phyloP scores from a whole-genome alignment of 768 basidiomycete species.

The Cyclocybe aegerita region DNA sequence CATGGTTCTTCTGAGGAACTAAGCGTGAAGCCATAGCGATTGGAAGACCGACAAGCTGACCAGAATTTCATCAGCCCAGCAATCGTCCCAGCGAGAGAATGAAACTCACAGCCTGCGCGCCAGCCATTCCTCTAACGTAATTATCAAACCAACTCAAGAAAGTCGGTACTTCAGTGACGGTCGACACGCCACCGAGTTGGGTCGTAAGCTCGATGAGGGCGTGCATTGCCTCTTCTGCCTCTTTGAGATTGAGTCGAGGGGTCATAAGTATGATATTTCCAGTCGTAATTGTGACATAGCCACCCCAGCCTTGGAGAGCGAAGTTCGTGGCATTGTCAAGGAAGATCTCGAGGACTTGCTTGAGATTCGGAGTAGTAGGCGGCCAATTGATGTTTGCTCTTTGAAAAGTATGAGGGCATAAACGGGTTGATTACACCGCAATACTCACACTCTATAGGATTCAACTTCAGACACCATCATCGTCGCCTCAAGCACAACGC shows the following conservation, averaged over 20 bases:
- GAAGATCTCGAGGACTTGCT: constrained; percentile 34
- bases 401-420: neutral
- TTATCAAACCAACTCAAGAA: neutral
- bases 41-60: constrained; percentile 1
- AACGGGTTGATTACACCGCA: neutral
- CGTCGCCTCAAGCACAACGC: constrained; percentile 37
- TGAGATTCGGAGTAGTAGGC: constrained; percentile 23
- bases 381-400: constrained; percentile 35
- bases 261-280: constrained; percentile 1
- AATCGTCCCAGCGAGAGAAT: neutral
- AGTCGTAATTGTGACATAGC: constrained; percentile 7
- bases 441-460: constrained; percentile 16
- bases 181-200: neutral
- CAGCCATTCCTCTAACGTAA: neutral
- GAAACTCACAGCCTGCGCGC: neutral
- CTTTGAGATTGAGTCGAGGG: neutral
- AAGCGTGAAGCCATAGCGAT: constrained; percentile 1
- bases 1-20: constrained; percentile 2
- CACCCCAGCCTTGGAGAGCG: constrained; percentile 51
- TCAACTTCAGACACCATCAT: constrained; percentile 36
- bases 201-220: neutral
- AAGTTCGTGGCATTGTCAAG: constrained; percentile 37
- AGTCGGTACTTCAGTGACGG: neutral
- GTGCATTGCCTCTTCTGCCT: neutral
- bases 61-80: neutral